These are phyloP conservation scores for Cladorrhinum sp. DNA, from an alignment of 2,329 filamentous ascomycete species.

Conservation along the genomic window DNA sequence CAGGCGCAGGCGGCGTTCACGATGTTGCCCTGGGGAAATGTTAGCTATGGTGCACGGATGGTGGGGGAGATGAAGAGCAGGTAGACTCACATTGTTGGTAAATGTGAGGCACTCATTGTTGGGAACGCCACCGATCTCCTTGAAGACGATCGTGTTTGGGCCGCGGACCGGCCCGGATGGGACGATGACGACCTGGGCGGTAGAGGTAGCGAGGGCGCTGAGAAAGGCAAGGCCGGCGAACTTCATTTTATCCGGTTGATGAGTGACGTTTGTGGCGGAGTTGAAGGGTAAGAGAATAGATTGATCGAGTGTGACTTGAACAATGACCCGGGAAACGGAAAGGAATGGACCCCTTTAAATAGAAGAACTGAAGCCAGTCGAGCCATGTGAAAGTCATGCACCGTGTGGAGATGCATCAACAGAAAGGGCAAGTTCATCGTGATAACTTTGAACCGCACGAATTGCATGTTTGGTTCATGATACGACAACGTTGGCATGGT, in stretches of 20 bases:
- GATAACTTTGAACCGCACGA: not conserved
- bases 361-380: not conserved
- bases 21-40: slow-evolving; percentile 35
- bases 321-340: too few species aligned
- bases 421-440: slow-evolving; percentile 1
- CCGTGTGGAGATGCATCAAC: not conserved
- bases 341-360: slow-evolving; percentile 3
- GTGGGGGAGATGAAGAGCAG: not conserved
- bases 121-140: slow-evolving; percentile 37
- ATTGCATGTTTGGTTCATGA: not conserved
- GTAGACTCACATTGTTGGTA: slow-evolving; percentile 36
- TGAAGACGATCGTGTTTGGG: slow-evolving; percentile 36
- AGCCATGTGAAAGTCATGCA: not conserved
- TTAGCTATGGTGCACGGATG: not conserved
- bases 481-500: not conserved
- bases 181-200: slow-evolving; percentile 13
- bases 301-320: not conserved
- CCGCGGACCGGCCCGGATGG: slow-evolving; percentile 7
- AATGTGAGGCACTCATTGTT: slow-evolving; percentile 40
- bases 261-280: not conserved
- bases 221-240: slow-evolving; percentile 15
- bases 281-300: not conserved
- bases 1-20: slow-evolving; percentile 41
- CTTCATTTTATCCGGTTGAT: slow-evolving; percentile 16
- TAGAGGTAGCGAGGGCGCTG: slow-evolving; percentile 10